Evolutionary conservation across 2,329 filamentous ascomycete genomes (phyloP).

Genomic region (Furcasterigmium sp.): DNA sequence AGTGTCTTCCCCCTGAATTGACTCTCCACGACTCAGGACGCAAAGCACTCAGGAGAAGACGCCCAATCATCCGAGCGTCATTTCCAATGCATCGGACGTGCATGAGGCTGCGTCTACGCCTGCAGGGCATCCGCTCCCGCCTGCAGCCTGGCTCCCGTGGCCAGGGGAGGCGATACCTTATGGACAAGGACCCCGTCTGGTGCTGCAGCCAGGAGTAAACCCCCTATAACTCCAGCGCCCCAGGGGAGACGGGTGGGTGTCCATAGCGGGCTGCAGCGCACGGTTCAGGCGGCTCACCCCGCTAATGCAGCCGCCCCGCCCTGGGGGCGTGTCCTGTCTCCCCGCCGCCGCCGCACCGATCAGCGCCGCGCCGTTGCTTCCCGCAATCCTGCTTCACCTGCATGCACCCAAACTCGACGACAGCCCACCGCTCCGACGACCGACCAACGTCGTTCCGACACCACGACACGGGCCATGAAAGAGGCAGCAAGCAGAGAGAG

Average conservation of each 20-base stretch:
- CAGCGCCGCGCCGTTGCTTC: conserved; percentile 4
- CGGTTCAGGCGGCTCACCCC: conserved; percentile 20
- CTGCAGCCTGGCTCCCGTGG: no score
- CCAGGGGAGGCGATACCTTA: no score
- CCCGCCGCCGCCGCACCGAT: no score
- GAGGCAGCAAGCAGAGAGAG: background rate
- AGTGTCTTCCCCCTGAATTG: no score
- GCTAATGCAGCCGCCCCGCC: conserved; percentile 14
- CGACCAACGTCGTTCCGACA: no score
- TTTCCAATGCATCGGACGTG: background rate
- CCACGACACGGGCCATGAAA: no score
- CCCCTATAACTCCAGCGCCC: no score
- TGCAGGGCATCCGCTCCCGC: no score
- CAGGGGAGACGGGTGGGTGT: background rate
- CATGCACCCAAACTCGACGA: conserved; percentile 13
- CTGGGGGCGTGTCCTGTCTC: background rate
- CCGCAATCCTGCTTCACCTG: conserved; percentile 10
- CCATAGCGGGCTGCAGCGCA: conserved; percentile 15
- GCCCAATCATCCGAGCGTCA: background rate
- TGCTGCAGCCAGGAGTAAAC: no score
- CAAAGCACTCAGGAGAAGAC: no score
- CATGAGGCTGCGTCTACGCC: background rate
- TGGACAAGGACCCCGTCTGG: no score
- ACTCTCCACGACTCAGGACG: no score
- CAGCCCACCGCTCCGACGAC: conserved; percentile 5